Conservation (phyloP, 768 basidiomycete genomes). For the Clitopilus hobsonii region DNA sequence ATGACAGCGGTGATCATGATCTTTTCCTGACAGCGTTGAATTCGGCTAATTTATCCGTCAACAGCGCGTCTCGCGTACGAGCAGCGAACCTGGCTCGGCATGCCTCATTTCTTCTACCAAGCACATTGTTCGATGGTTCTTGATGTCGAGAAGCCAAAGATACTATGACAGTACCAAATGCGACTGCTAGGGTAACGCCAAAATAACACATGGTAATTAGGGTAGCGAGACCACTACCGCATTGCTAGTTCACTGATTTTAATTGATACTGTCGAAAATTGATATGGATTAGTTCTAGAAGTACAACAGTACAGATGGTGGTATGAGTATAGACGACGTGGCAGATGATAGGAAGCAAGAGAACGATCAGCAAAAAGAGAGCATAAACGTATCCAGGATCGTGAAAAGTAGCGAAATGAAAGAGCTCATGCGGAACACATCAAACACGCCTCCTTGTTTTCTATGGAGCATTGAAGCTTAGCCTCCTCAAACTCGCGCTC, state of each 20-base stretch:
- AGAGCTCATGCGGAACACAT: conserved; percentile 80
- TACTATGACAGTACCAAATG: neutral
- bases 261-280: neutral
- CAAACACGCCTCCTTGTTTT: conserved; percentile 91
- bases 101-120: neutral
- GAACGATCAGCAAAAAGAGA: conserved; percentile 1
- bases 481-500: conserved; percentile 78
- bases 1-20: neutral
- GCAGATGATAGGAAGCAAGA: neutral
- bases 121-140: neutral
- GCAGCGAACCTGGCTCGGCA: neutral
- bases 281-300: conserved; percentile 1
- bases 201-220: neutral
- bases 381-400: conserved; percentile 2
- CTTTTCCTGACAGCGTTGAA: neutral
- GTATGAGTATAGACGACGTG: neutral
- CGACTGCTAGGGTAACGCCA: neutral
- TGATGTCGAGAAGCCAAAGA: neutral
- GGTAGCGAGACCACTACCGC: neutral
- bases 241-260: neutral
- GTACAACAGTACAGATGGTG: neutral
- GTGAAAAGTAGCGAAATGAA: neutral
- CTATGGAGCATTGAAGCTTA: conserved; percentile 77
- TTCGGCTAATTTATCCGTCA: neutral
- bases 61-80: neutral